phyloP scores from a whole-genome alignment of 2,329 filamentous ascomycete genomes.

The Ophiostoma ips region DNA sequence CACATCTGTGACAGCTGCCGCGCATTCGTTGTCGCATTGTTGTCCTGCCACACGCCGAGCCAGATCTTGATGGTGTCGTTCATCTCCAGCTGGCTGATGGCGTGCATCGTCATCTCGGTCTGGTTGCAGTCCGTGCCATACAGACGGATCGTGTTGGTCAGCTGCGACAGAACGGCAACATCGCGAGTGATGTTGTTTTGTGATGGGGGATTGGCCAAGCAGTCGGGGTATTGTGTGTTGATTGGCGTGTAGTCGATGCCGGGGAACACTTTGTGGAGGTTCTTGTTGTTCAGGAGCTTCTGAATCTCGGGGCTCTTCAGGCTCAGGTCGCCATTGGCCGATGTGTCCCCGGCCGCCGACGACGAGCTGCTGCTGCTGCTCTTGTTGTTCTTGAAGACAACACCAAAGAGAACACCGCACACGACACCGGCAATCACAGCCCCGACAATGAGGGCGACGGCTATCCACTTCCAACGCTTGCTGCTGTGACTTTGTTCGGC shows the following conservation, averaged over 20 bases:
- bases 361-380: constrained; percentile 22
- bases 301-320: constrained; percentile 64
- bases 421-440: constrained; percentile 58
- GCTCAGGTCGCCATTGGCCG: constrained; percentile 54
- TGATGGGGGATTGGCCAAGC: constrained; percentile 59
- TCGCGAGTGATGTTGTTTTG: constrained; percentile 94
- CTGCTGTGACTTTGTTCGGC: constrained; percentile 42
- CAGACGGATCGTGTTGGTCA: constrained; percentile 75
- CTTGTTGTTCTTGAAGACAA: constrained; percentile 43
- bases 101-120: constrained; percentile 81
- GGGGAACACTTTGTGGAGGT: constrained; percentile 86
- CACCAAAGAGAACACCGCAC: constrained; percentile 59
- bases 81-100: constrained; percentile 61
- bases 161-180: constrained; percentile 74
- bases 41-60: constrained; percentile 88
- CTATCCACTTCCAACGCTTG: constrained; percentile 56
- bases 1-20: constrained; percentile 79
- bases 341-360: constrained; percentile 45
- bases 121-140: constrained; percentile 98
- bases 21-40: constrained; percentile 66
- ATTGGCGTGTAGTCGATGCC: constrained; percentile 92
- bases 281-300: constrained; percentile 60
- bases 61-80: constrained; percentile 68
- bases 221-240: constrained; percentile 81
- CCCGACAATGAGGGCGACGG: constrained; percentile 49